Evolutionary conservation across 164 flowering plant genomes (phyloP).

Genomic region (Stephania cephalantha): DNA sequence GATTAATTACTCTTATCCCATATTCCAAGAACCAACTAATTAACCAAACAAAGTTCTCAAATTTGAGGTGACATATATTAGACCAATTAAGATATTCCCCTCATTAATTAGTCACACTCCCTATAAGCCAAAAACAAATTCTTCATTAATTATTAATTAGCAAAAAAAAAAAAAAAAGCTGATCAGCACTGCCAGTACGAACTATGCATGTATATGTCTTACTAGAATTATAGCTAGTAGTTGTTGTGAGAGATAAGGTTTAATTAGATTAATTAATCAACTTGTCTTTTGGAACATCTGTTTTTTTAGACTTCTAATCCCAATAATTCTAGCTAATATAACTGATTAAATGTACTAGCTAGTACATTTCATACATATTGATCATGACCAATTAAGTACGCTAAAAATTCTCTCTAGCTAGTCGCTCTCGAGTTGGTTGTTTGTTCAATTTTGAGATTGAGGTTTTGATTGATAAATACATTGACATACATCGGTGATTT

Average conservation of each 20-base stretch:
- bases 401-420: neutral
- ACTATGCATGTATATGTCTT: neutral
- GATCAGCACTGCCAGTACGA: neutral
- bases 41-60: slow-evolving; percentile 3
- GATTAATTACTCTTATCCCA: neutral
- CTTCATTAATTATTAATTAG: neutral
- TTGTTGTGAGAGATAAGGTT: neutral
- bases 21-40: slow-evolving; percentile 4
- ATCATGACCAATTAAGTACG: too few relatives aligned
- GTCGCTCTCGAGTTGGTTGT: neutral
- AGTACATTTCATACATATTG: too few relatives aligned
- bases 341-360: neutral
- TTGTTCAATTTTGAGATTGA: slow-evolving; percentile 10
- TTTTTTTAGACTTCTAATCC: neutral
- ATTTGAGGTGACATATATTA: neutral
- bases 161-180: neutral
- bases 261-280: neutral
- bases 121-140: slow-evolving; percentile 6
- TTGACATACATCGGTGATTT: slow-evolving; percentile 9
- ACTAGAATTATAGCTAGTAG: neutral
- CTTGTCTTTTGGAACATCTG: slow-evolving; percentile 1
- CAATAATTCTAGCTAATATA: slow-evolving; percentile 12
- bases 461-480: neutral
- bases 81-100: neutral
- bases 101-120: neutral